A percentile compares a stretch with the other conserved stretches of the same genome.
Conservation (phyloP, 345 rosid species). For the Arabidopsis arenosa region DNA sequence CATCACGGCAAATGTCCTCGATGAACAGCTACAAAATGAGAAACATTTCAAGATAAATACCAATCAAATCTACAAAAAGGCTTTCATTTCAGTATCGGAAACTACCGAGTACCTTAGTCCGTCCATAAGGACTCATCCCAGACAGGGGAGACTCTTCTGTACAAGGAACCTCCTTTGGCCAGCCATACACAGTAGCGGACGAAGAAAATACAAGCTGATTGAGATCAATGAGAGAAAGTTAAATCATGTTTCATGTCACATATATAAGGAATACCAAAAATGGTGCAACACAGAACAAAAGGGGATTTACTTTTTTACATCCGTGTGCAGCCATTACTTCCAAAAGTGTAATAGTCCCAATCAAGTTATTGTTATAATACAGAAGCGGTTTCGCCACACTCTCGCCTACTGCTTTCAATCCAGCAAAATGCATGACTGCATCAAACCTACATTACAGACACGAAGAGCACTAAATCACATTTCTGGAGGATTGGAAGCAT, state of each 20-base stretch:
- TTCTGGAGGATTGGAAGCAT: background rate
- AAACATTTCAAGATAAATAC: constrained; percentile 1
- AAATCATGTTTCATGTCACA: background rate
- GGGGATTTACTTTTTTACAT: constrained; percentile 78
- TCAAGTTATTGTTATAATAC: constrained; percentile 83
- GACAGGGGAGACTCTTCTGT: constrained; percentile 81
- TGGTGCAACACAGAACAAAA: constrained; percentile 15
- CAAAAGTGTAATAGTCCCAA: constrained; percentile 80
- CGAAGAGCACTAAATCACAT: background rate
- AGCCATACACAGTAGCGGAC: constrained; percentile 98
- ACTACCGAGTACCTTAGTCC: constrained; percentile 71
- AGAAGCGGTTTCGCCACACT: constrained; percentile 86
- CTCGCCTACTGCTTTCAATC: constrained; percentile 97
- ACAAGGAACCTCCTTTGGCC: constrained; percentile 96
- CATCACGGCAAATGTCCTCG: constrained; percentile 92
- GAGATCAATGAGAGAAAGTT: constrained; percentile 35
- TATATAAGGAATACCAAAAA: constrained; percentile 1
- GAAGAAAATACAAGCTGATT: constrained; percentile 97
- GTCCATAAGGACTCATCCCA: constrained; percentile 89
- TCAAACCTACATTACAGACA: constrained; percentile 67
- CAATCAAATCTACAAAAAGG: constrained; percentile 11
- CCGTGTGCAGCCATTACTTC: constrained; percentile 88
- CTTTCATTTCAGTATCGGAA: background rate
- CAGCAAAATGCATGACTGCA: constrained; percentile 99
- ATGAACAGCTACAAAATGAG: constrained; percentile 72